Conservation (phyloP, 1,284 basidiomycete species). For the Cystobasidiaceae sp. region DNA sequence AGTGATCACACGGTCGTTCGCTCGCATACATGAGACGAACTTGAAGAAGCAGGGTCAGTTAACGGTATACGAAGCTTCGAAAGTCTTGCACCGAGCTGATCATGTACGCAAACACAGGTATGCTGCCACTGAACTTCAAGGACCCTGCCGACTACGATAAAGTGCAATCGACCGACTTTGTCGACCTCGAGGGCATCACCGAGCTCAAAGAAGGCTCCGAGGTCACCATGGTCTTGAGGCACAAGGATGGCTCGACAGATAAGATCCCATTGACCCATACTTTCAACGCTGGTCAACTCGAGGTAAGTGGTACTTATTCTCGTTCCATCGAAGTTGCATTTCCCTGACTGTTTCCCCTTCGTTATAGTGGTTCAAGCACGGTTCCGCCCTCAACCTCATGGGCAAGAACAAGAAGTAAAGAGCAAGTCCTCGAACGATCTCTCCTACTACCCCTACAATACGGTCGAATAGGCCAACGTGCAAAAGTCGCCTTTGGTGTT, state of each 20-base stretch:
- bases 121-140: slow-evolving; percentile 84
- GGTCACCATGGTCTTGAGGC: slow-evolving; percentile 71
- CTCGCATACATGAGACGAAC: slow-evolving; percentile 84
- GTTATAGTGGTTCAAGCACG: slow-evolving; percentile 36
- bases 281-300: slow-evolving; percentile 39
- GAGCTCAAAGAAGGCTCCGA: slow-evolving; percentile 81
- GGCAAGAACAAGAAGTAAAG: slow-evolving; percentile 19
- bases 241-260: slow-evolving; percentile 62
- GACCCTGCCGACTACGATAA: slow-evolving; percentile 88
- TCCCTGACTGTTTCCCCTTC: background rate
- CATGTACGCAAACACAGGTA: no score
- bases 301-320: background rate
- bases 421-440: no score
- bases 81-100: no score
- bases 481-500: no score
- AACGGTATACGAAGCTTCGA: no score
- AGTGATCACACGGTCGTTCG: slow-evolving; percentile 90
- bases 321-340: background rate
- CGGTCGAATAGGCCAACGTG: no score
- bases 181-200: slow-evolving; percentile 77
- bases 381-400: slow-evolving; percentile 34
- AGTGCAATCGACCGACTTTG: slow-evolving; percentile 71
- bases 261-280: slow-evolving; percentile 39
- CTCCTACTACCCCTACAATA: no score
- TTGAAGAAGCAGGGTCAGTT: slow-evolving; percentile 46